Conservation (phyloP, 192 early-diverging fungal species). For the Borealophlyctis nickersoniae region DNA sequence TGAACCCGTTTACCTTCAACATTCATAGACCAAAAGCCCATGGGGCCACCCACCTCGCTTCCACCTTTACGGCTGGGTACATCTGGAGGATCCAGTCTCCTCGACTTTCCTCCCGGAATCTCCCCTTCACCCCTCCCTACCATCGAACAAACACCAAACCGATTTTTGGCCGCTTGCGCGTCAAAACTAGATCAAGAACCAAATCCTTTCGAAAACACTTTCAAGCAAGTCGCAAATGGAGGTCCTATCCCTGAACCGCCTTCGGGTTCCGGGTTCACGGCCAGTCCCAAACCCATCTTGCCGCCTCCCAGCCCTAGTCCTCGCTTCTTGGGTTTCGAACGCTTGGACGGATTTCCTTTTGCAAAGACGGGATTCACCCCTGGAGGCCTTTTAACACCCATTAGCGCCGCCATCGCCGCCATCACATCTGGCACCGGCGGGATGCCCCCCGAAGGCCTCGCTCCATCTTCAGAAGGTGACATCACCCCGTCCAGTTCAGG, state of each 20-base stretch:
- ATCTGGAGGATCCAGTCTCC: conserved; percentile 34
- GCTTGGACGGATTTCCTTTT: conserved; percentile 18
- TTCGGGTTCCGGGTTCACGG: conserved; percentile 24
- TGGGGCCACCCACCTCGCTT: too few species aligned
- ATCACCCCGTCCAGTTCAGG: background rate
- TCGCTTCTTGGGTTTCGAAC: conserved; percentile 8
- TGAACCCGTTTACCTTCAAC: too few species aligned
- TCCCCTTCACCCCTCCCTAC: conserved; percentile 39
- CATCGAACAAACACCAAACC: conserved; percentile 41
- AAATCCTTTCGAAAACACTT: conserved; percentile 87
- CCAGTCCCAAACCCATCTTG: conserved; percentile 54
- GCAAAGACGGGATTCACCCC: conserved; percentile 16
- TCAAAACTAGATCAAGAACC: conserved; percentile 77
- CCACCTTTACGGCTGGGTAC: background rate
- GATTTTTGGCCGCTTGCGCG: conserved; percentile 19
- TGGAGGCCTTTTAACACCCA: conserved; percentile 17
- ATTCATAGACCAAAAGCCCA: too few species aligned
- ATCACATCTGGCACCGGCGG: background rate
- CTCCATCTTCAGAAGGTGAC: background rate
- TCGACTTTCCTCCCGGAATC: conserved; percentile 37
- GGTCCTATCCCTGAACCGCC: conserved; percentile 16
- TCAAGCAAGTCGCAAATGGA: conserved; percentile 46
- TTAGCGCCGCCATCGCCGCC: conserved; percentile 8
- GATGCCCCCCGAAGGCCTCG: background rate
- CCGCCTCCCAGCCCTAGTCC: conserved; percentile 50